These are phyloP conservation scores for Pelargonium citronellum DNA, from an alignment of 441 rosid species.

Conservation along the genomic window DNA sequence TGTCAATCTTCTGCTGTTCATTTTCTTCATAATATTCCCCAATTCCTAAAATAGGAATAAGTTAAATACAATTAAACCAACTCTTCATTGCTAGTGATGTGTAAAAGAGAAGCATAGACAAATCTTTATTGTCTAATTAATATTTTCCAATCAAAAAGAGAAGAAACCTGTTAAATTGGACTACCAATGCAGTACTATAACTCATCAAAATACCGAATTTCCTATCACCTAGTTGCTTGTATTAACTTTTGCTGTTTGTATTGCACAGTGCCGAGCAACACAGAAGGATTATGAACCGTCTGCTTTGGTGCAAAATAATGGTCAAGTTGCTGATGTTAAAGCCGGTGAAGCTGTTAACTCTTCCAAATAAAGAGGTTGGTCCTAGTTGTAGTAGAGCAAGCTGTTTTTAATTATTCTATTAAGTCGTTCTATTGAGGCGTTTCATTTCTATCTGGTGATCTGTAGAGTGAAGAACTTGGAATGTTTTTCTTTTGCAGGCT, in stretches of 20 bases:
- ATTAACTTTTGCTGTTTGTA: constrained; percentile 12
- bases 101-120: no score
- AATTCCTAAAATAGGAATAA: no score
- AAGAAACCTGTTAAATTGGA: no score
- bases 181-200: neutral
- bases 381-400: constrained; percentile 4
- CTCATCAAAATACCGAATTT: neutral
- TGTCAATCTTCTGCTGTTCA: no score
- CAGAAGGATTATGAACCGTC: constrained; percentile 31
- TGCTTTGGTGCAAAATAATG: constrained; percentile 26
- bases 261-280: constrained; percentile 29
- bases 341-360: constrained; percentile 19
- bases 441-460: neutral
- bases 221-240: neutral
- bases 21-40: no score
- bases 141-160: no score
- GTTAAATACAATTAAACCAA: no score
- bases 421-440: neutral
- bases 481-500: no score
- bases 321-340: constrained; percentile 26
- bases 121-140: no score
- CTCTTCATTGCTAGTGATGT: no score
- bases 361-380: constrained; percentile 22
- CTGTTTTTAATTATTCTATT: neutral
- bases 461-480: no score